Conservation (phyloP, 208 protist species). For the Crithidia expoeki region DNA sequence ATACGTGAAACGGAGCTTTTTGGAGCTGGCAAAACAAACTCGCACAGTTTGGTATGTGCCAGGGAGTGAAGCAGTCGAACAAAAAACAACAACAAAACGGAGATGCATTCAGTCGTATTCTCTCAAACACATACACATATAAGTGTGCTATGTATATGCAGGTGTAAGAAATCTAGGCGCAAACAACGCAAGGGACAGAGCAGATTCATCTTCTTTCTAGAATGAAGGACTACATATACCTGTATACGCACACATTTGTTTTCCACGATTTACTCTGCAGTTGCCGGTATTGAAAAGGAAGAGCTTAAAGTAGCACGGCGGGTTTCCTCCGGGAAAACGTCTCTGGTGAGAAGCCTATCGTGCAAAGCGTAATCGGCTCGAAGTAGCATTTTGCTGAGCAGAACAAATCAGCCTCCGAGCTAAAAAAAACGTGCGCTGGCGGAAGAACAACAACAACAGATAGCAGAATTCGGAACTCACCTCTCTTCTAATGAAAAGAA, state of each 20-base stretch:
- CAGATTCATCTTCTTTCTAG: not conserved
- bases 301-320: not conserved
- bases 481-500: no score
- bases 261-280: not conserved
- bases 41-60: not conserved
- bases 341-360: conserved; percentile 10
- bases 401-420: conserved; percentile 15
- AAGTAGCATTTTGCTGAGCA: conserved; percentile 17
- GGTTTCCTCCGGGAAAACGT: conserved; percentile 23
- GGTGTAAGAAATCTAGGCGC: not conserved
- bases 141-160: no score
- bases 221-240: conserved; percentile 3
- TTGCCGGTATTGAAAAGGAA: not conserved
- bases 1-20: not conserved
- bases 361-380: conserved; percentile 7
- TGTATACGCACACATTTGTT: conserved; percentile 14
- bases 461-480: no score
- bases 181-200: not conserved
- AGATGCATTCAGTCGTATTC: conserved; percentile 2
- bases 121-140: no score
- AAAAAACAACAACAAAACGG: not conserved
- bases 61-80: not conserved
- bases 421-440: not conserved
- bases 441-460: not conserved
- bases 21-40: not conserved